A percentile compares a stretch with the other conserved stretches of the same genome.
Evolutionary conservation across 805 yeast species (phyloP).

Genomic region (Barnettozyma wickerhamii): DNA sequence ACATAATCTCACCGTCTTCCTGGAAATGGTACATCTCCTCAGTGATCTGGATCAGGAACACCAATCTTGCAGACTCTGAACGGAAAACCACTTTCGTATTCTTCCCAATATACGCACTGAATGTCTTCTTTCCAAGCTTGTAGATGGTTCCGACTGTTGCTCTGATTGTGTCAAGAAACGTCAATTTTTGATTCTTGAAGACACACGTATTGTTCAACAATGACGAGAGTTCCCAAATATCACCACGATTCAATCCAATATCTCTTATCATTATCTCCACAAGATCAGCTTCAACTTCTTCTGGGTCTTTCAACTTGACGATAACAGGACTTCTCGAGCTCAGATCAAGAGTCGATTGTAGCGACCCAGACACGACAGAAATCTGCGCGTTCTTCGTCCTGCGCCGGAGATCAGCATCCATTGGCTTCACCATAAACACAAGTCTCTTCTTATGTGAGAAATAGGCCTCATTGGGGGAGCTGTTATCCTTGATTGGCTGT

Average conservation of each 20-base stretch:
- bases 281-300: constrained; percentile 67
- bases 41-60: constrained; percentile 83
- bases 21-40: constrained; percentile 98
- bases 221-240: constrained; percentile 84
- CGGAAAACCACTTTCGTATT: constrained; percentile 80
- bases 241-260: constrained; percentile 77
- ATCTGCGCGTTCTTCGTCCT: constrained; percentile 36
- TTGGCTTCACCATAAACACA: constrained; percentile 39
- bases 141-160: constrained; percentile 58
- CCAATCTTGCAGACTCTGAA: constrained; percentile 83
- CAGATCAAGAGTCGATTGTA: constrained; percentile 57
- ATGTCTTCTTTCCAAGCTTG: constrained; percentile 60
- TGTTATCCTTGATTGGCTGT: constrained; percentile 30
- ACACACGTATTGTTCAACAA: constrained; percentile 59
- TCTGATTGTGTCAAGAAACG: constrained; percentile 59
- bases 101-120: constrained; percentile 72
- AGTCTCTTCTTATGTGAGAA: constrained; percentile 30
- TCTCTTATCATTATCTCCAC: constrained; percentile 82
- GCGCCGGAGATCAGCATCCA: constrained; percentile 27
- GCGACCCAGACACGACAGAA: constrained; percentile 55
- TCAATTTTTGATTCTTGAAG: constrained; percentile 58
- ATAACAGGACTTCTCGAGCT: constrained; percentile 64
- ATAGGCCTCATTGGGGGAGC: constrained; percentile 23
- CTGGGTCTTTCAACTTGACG: constrained; percentile 43
- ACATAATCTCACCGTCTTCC: constrained; percentile 91